Conservation (phyloP, 2,329 filamentous ascomycete genomes). For the Orbilia javanica region DNA sequence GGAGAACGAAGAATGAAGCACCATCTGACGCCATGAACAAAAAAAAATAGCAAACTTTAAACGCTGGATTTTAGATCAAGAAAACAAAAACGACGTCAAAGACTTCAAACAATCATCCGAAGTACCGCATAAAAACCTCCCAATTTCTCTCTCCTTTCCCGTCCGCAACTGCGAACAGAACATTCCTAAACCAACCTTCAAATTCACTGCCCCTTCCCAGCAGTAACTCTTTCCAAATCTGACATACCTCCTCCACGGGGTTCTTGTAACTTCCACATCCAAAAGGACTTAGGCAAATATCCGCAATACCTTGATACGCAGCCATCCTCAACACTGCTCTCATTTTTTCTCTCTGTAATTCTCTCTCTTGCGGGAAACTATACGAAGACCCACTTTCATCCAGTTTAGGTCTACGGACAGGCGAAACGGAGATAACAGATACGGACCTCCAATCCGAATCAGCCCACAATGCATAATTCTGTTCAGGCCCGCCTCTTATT, state of each 20-base stretch:
- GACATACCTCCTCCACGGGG: constrained; percentile 74
- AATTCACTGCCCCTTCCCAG: constrained; percentile 73
- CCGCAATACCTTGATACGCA: constrained; percentile 71
- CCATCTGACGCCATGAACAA: neutral
- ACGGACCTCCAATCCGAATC: constrained; percentile 63
- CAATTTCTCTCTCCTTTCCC: constrained; percentile 64
- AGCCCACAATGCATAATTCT: constrained; percentile 73
- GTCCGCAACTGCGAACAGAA: constrained; percentile 73
- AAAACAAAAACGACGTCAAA: neutral
- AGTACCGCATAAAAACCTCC: constrained; percentile 59
- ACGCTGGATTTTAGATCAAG: constrained; percentile 9
- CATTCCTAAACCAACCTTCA: constrained; percentile 73
- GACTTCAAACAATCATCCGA: constrained; percentile 34
- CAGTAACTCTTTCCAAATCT: constrained; percentile 76
- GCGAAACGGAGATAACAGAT: constrained; percentile 79
- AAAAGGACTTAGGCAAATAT: constrained; percentile 75
- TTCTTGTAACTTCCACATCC: constrained; percentile 69
- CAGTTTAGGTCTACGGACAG: constrained; percentile 79
- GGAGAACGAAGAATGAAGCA: neutral
- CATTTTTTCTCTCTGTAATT: constrained; percentile 80
- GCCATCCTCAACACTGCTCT: constrained; percentile 78
- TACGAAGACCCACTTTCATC: constrained; percentile 76
- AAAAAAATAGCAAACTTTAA: neutral
- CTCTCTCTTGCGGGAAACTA: constrained; percentile 78
- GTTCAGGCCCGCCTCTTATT: constrained; percentile 76